Evolutionary conservation across 1,284 basidiomycete species (phyloP).

Genomic region (Lentinula novae-zelandiae): DNA sequence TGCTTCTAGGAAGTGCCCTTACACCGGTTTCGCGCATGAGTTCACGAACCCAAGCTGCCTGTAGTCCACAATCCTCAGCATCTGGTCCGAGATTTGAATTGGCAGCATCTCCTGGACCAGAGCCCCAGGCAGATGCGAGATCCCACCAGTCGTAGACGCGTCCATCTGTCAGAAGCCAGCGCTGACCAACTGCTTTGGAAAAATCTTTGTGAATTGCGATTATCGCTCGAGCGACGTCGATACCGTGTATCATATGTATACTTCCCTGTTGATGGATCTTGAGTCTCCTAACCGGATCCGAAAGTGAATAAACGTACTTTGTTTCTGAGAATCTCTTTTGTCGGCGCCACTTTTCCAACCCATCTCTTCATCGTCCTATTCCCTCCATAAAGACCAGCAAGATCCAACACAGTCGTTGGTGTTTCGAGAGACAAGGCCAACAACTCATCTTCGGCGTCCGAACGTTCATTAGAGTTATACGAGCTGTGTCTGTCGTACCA

Average conservation of each 20-base stretch:
- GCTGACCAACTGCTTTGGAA: constrained; percentile 39
- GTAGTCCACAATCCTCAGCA: constrained; percentile 26
- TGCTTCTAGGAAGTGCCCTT: constrained; percentile 47
- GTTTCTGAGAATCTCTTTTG: constrained; percentile 46
- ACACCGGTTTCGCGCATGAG: constrained; percentile 52
- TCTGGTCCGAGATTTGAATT: background rate
- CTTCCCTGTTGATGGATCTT: constrained; percentile 36
- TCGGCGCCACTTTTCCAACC: constrained; percentile 47
- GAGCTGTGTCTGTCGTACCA: constrained; percentile 55
- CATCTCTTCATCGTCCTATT: constrained; percentile 44
- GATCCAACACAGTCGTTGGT: constrained; percentile 54
- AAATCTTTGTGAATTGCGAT: constrained; percentile 47
- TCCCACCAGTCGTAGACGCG: constrained; percentile 71
- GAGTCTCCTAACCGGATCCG: background rate
- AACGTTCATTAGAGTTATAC: constrained; percentile 38
- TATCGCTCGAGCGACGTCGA: constrained; percentile 56
- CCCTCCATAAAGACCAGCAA: constrained; percentile 64
- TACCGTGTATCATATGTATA: constrained; percentile 57
- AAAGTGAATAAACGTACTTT: constrained; percentile 34
- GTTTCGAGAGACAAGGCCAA: constrained; percentile 38
- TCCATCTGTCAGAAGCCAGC: constrained; percentile 56
- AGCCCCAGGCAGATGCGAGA: constrained; percentile 51
- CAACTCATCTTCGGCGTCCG: constrained; percentile 51
- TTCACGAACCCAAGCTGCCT: constrained; percentile 51
- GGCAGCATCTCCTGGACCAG: constrained; percentile 11